Evolutionary conservation across 345 rosid genomes (phyloP), one percentile per base, ranked within the genome.

Genomic region (Excoecaria agallocha): DNA sequence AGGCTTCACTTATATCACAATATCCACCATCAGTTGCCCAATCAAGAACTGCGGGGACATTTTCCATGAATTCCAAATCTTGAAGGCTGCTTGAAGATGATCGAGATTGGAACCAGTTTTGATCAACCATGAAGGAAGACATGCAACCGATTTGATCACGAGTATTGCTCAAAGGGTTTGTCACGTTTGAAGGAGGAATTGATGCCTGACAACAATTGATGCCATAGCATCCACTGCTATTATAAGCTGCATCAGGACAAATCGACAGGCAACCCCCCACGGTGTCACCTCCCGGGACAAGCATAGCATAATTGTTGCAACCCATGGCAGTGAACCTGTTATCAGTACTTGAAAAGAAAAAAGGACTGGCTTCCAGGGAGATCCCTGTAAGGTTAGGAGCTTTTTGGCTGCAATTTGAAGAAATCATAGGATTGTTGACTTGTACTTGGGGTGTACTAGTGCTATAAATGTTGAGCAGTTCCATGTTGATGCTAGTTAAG

Each of bases 181-280:
- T 30, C 30, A 30, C 2, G 30, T 30, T 30, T 17, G 15, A 0
- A 15, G 76, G 76, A 25, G 76, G 76, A 63, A 73, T 50, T 13
- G 61, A 37, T n/a, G 51, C 13, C 61, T 73, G 76, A 12, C 69
- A 73, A 48, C 76, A 73, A 0, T 49, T 63, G 25, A 73, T 16
- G 37, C 76, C 76, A 73, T 63, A 37, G 24, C 76, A 73, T 17
- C 69, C 49, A 19, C 51, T 20, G 6, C 0, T 17, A 11, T 73
- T 38, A 4, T 3, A 3, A 15, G 30, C 30, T 30, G 30, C 30
- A 30, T 30, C 30, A 30, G 30, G 1, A 30, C 30, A 30, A 30
- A 30, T 30, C 30, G 30, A 30, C 30, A 30, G 30, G 30, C 30
- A 30, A 30, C 30, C 30, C 30, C 30, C 30, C 30, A 30, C 30